These are phyloP conservation scores for Blastobotrys aristatus DNA, from an alignment of 1,139 yeast genomes.

Conservation along the genomic window DNA sequence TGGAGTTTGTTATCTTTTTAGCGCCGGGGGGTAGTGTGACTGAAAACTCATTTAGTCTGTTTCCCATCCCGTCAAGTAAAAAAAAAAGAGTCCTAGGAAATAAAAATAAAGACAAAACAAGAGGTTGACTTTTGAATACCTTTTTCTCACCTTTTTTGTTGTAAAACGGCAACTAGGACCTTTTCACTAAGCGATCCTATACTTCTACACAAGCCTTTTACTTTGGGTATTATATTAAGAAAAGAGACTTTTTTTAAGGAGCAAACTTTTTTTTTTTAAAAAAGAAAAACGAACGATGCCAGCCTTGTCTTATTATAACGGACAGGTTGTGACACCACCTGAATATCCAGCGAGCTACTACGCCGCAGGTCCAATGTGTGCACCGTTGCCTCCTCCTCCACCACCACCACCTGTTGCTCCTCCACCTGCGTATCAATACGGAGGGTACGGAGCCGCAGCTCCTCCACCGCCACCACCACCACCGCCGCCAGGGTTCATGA, in stretches of 20 bases:
- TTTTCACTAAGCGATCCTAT: constrained; percentile 13
- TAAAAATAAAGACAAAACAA: neutral
- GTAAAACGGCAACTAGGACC: constrained; percentile 10
- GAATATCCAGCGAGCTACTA: constrained; percentile 16
- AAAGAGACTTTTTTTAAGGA: too few relatives aligned
- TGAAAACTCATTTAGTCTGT: too few relatives aligned
- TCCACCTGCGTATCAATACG: constrained; percentile 12
- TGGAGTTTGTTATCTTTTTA: too few relatives aligned
- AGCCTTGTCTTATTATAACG: constrained; percentile 23
- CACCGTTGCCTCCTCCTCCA: constrained; percentile 15
- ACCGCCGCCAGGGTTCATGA: constrained; percentile 6
- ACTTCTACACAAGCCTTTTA: too few relatives aligned
- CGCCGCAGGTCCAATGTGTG: constrained; percentile 9
- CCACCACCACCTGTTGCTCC: constrained; percentile 9
- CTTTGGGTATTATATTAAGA: too few relatives aligned
- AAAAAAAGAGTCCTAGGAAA: neutral
- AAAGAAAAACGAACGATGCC: constrained; percentile 28
- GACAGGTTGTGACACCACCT: constrained; percentile 25
- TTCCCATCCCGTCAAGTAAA: too few relatives aligned
- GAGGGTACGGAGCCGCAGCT: too few relatives aligned
- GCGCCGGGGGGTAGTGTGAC: too few relatives aligned
- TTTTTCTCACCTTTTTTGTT: neutral
- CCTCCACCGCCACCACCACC: constrained; percentile 11
- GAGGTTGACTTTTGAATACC: neutral
- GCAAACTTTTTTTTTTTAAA: too few relatives aligned